phyloP scores from a whole-genome alignment of 441 rosid genomes.

The Corymbia calophylla region DNA sequence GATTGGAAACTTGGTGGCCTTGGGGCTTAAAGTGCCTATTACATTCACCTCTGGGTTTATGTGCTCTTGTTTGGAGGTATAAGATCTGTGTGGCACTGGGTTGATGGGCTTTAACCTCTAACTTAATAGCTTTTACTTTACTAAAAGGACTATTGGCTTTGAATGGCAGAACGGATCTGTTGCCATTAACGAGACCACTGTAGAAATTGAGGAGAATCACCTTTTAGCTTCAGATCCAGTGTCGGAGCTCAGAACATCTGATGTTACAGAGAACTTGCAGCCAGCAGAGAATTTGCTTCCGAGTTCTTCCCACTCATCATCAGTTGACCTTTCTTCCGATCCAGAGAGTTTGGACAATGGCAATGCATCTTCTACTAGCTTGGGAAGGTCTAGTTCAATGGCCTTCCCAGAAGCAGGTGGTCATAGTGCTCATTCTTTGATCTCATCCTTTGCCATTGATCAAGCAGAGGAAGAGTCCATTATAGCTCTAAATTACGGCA shows the following conservation, averaged over 20 bases:
- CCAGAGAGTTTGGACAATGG: constrained; percentile 31
- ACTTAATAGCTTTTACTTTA: background rate
- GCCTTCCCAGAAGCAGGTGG: constrained; percentile 3
- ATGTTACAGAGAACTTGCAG: constrained; percentile 13
- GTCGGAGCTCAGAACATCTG: constrained; percentile 13
- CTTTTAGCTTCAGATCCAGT: constrained; percentile 13
- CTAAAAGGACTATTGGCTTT: background rate
- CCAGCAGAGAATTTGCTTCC: constrained; percentile 17
- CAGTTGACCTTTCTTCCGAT: constrained; percentile 40
- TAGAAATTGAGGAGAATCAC: constrained; percentile 11
- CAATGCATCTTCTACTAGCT: constrained; percentile 17
- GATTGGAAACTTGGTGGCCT: background rate
- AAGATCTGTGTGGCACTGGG: background rate
- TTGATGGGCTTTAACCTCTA: background rate
- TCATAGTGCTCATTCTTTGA: constrained; percentile 14
- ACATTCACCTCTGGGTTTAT: background rate
- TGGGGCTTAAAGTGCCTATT: background rate
- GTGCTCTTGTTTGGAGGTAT: background rate
- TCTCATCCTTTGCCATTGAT: constrained; percentile 11
- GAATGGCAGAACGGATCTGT: constrained; percentile 37
- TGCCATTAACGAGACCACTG: background rate
- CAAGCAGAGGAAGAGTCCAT: constrained; percentile 18
- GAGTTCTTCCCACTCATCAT: constrained; percentile 35
- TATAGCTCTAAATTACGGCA: background rate
- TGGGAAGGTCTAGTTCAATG: constrained; percentile 18